Base-by-base conservation (phyloP, 371 early-diverging fungal genomes). In the Rhizopus delemar region DNA sequence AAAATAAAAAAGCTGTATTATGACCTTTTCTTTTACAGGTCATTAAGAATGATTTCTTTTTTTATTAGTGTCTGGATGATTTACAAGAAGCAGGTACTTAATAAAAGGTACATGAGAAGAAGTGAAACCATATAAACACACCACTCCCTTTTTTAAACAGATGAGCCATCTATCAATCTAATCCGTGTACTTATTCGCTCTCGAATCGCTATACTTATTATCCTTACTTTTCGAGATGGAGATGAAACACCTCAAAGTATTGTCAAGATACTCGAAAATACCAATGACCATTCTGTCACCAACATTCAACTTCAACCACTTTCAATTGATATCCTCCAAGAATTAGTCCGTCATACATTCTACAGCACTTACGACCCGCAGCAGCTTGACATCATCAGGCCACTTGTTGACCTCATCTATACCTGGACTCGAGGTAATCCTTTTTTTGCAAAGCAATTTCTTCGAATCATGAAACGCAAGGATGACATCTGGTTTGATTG, bases 401-500 rank as follows among this genome's bases (percentile, higher is more conserved):
- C 67, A 6, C 54, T 78, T 1, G 70, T 63, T 0, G 71, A 75
- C 8, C 60, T 73, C 9, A 59, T 78, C 11, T 71, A 61, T 38
- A 66, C 55, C 3, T 71, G 71, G 50, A 75, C 75, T n/a, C 63
- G 71, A 31, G 78, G 78, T 3, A 78, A 78, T 11, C 78, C 78
- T 1, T 75, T 78, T 53, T 78, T 71, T 39, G 71, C 75, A 9
- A 71, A 73, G 15, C 78, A 78, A 38, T 68, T 78, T 12, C 48
- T 71, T 53, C 53, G 65, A 33, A 72, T 70, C 46, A 74, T 72
- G 76, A 75, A 73, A 56, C 53, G 75, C n/a, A 73, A 65, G 41
- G 68, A 63, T 12, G 73, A 70, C 33, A 75, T 78, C n/a, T 78
- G 74, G 70, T 68, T 78, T 39, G 69, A 78, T 38, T 78, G 78